Conservation (phyloP, 306 rosid species). For the Quercus aquifolioides region DNA sequence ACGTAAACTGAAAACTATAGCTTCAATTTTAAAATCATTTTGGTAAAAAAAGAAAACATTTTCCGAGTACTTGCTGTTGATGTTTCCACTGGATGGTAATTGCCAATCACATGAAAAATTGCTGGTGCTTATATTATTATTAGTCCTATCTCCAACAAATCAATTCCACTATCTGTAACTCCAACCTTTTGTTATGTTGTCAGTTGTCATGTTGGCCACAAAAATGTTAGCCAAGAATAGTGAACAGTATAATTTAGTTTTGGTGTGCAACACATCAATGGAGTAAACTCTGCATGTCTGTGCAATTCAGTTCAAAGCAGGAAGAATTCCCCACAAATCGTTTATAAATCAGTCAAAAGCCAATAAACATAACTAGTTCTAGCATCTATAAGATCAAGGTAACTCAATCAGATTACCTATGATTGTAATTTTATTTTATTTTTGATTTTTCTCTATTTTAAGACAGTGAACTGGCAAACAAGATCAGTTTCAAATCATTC, state of each 20-base stretch:
- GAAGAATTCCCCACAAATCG: neutral
- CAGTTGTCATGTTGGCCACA: neutral
- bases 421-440: neutral
- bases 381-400: neutral
- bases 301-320: neutral
- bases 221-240: neutral
- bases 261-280: neutral
- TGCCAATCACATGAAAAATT: neutral
- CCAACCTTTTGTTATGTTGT: neutral
- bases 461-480: neutral
- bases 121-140: neutral
- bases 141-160: neutral
- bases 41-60: neutral
- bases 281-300: neutral
- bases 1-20: neutral
- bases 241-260: neutral
- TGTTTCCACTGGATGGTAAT: neutral
- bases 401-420: neutral
- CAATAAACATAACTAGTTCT: neutral
- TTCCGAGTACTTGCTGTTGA: neutral
- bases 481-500: neutral
- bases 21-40: neutral
- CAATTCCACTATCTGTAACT: neutral
- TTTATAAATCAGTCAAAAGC: neutral
- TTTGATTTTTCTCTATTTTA: neutral